A percentile compares a stretch with the other conserved stretches of the same genome.
Conservation (phyloP, 1,139 yeast genomes). For the Spathaspora sp. region DNA sequence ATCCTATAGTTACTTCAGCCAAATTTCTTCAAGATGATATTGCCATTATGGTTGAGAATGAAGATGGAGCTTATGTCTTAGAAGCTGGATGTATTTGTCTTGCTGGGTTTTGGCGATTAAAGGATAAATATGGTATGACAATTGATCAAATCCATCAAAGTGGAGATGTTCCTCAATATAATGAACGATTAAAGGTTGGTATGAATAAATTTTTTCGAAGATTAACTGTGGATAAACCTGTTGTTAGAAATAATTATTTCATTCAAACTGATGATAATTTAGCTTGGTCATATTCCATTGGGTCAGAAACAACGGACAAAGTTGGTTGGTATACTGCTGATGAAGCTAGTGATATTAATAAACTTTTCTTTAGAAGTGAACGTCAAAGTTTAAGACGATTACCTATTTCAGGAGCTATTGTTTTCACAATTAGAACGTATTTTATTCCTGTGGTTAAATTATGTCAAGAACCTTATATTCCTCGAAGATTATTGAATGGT, state of each 20-base stretch:
- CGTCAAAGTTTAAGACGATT: conserved; percentile 68
- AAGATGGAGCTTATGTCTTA: conserved; percentile 51
- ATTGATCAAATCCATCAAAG: conserved; percentile 57
- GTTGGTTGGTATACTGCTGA: conserved; percentile 63
- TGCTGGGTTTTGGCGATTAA: conserved; percentile 66
- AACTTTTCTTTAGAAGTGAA: conserved; percentile 60
- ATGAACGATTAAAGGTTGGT: conserved; percentile 54
- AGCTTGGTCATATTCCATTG: conserved; percentile 66
- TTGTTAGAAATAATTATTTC: conserved; percentile 65
- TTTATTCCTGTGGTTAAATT: conserved; percentile 54
- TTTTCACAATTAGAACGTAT: conserved; percentile 65
- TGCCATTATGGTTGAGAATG: conserved; percentile 61
- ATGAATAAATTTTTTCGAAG: conserved; percentile 66
- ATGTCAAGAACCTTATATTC: conserved; percentile 58
- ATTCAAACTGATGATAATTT: conserved; percentile 61
- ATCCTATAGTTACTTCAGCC: conserved; percentile 60
- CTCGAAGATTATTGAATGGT: conserved; percentile 57
- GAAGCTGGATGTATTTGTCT: conserved; percentile 61
- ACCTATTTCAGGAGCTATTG: conserved; percentile 59
- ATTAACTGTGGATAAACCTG: conserved; percentile 54
- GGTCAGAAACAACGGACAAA: conserved; percentile 46
- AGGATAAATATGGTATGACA: conserved; percentile 55
- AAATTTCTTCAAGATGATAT: conserved; percentile 65
- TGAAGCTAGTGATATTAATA: conserved; percentile 43
- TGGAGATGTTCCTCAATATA: conserved; percentile 67